Base-by-base conservation (phyloP, 2,329 filamentous ascomycete genomes). In the Podosphaera xanthii region DNA sequence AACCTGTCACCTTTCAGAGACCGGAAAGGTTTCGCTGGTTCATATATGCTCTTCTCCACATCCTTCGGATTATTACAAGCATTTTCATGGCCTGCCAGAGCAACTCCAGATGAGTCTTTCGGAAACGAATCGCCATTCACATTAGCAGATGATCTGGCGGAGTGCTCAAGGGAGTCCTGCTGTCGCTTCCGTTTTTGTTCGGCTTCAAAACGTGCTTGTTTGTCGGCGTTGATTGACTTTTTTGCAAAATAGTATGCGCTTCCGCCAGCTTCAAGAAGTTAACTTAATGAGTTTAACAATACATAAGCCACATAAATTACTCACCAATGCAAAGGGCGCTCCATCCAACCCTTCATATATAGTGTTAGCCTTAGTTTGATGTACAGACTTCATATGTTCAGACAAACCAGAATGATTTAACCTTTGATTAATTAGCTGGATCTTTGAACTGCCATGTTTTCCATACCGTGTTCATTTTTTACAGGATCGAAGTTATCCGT, bases 211-310 rank as follows among this genome's bases (percentile, higher is more conserved):
- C 87, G 81, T 61, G 80, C 75, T 62, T 80, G 77, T 63, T 91
- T 86, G 72, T 96, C 89, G 65, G 86, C 86, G 70, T 96, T 95
- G 78, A 98, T 94, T 71, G 83, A 84, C 69, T 81, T 79, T 77
- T 98, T 98, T 63, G 92, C 92, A 70, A 96, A 95, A 75, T 87
- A 89, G 77, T 97, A 98, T 67, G 91, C 89, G 63, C 84, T 87
- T 64, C 82, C 92, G 69, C 91, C 92, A 65, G 90, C 88, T 89
- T 68, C 61, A 56, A 44, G 44, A 53, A 54, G 57, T 67, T 53
- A 66, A 61, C 58, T 59, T 10, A 56, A n/a, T 49, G 9, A 2
- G 22, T 59, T 48, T 14, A 34, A 22, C 7, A 30, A 22, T 33
- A 42, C 22, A 31, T n/a, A 54, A 14, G 33, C 49, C 57, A n/a